Evolutionary conservation across 2,329 filamentous ascomycete species (phyloP), one percentile per base, ranked within the genome.

Genomic region (Colletotrichum spinosum): DNA sequence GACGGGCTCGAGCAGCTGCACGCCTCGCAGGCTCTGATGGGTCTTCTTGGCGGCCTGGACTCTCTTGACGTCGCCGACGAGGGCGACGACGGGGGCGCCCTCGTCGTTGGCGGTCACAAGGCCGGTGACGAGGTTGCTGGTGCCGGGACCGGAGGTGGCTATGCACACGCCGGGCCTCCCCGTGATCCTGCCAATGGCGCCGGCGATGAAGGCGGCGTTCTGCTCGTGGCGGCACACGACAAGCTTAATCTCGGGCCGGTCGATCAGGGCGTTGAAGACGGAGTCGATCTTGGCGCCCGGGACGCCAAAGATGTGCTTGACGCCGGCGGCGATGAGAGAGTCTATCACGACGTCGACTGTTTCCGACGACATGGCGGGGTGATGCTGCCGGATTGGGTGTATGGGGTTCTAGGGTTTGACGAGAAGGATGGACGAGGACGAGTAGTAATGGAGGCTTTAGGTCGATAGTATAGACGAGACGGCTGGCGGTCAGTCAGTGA

Each of bases 161-260:
- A 83, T 79, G 70, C 78, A 81, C 1, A 83, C 81, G 10, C 81
- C 81, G 4, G 81, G 80, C 3, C 73, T 72, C 15, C 80, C 81
- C 1, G 80, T 83, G 62, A 84, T 78, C 37, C 80, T 74, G 10
- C 81, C 81, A 25, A 80, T 73, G 0, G 80, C 81, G 2, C 79
- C 80, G 17, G 81, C 81, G 74, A 84, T 84, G 72, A 84, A 81
- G 7, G 81, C 81, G 13, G 81, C 81, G 69, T 84, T 84, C 61
- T 84, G 81, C 69, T 84, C 81, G 67, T 84, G 81, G 13, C 81
- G 75, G 63, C 80, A 82, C 11, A 84, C 78, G 33, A 84, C 73
- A 13, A 84, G 74, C 62, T 76, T 75, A 72, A 83, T 82, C 64
- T 82, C 79, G 1, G 80, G 77, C 59, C 82, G 80, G 71, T 83